A percentile compares a stretch with the other conserved stretches of the same genome.
phyloP scores from a whole-genome alignment of 2,329 filamentous ascomycete species.

The Dothiorella sarmentorum region DNA sequence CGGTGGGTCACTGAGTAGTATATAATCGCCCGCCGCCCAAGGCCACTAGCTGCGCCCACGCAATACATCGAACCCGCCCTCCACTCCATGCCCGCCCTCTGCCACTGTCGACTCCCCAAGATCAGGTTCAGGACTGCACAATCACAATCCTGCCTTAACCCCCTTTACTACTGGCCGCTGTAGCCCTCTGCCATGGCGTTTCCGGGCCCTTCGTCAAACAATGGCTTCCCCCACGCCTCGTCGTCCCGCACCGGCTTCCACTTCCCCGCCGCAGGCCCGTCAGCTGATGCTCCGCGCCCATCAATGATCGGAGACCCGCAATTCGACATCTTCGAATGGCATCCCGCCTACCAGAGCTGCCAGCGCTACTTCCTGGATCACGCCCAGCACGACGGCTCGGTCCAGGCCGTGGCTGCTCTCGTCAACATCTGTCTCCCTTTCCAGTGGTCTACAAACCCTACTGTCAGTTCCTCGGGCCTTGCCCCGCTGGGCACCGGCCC shows the following conservation, averaged over 20 bases:
- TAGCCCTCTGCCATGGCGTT: conserved; percentile 16
- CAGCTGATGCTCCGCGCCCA: conserved; percentile 16
- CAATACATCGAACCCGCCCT: conserved; percentile 1
- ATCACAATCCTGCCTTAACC: too few relatives aligned
- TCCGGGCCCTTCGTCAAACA: conserved; percentile 11
- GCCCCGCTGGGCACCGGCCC: conserved; percentile 30
- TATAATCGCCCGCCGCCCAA: conserved; percentile 12
- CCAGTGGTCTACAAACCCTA: conserved; percentile 60
- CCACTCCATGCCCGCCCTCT: not conserved
- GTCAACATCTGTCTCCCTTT: conserved; percentile 89
- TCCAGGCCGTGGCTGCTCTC: conserved; percentile 85
- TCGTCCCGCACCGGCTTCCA: conserved; percentile 15
- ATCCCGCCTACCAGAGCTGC: conserved; percentile 85
- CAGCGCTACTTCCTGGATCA: conserved; percentile 88
- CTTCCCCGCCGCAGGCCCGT: conserved; percentile 14
- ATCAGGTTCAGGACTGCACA: too few relatives aligned
- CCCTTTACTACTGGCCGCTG: not conserved
- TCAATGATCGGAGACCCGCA: conserved; percentile 41
- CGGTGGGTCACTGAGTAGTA: conserved; percentile 5
- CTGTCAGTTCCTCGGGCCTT: conserved; percentile 36
- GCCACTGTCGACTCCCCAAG: not conserved
- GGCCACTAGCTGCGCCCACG: conserved; percentile 12
- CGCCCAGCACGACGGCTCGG: conserved; percentile 75
- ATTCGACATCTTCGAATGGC: conserved; percentile 88
- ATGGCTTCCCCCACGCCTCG: conserved; percentile 16